Base-by-base conservation (phyloP, 2,329 filamentous ascomycete species). In the Colletotrichum graminicola region DNA sequence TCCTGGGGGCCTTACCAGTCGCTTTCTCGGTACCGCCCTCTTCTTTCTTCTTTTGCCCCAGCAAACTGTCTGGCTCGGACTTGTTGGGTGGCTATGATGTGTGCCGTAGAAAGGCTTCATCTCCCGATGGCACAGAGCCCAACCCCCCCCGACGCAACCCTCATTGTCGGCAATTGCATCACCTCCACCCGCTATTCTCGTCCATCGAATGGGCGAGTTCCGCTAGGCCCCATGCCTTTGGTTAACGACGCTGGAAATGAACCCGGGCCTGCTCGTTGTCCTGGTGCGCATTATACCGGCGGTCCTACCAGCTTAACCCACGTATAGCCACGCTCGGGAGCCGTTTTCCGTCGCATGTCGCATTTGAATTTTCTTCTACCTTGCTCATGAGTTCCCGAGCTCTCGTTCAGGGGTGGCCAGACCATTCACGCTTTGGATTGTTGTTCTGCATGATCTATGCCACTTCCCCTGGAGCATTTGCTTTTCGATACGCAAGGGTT, bases 41-140 rank as follows among this genome's bases (percentile, higher is more conserved):
- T 21, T 51, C 21, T 45, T 45, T 51, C 39, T 21, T 51, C 21
- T 45, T 45, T n/a, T n/a, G 18, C 41, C 36, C 36, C 21, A 39
- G 65, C 57, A 67, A 54, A 54, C 49, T 52, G n/a, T 29, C 65
- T 26, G 14, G 39, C 62, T 62, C 36, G 55, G 47, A 18, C 47
- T 29, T 18, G 49, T 32, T 11, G 39, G 32, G 36, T 21, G 36
- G 32, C 54, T 10, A 7, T 36, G 18, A 5, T 36, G 52, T 36
- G 29, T 36, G 32, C 34, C 12, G 34, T 7, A 21, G 21, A 32
- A 56, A 23, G n/a, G 5, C 12, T 32, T 39, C 32, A 39, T 56
- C 54, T 56, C 8, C 54, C 54, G 7, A 23, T 56, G 14, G 54
- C 21, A 56, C 2, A 23, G n/a, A 39, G 11, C 12, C 32, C 10